Conservation (phyloP, 768 basidiomycete genomes). For the Russula olivacea region DNA sequence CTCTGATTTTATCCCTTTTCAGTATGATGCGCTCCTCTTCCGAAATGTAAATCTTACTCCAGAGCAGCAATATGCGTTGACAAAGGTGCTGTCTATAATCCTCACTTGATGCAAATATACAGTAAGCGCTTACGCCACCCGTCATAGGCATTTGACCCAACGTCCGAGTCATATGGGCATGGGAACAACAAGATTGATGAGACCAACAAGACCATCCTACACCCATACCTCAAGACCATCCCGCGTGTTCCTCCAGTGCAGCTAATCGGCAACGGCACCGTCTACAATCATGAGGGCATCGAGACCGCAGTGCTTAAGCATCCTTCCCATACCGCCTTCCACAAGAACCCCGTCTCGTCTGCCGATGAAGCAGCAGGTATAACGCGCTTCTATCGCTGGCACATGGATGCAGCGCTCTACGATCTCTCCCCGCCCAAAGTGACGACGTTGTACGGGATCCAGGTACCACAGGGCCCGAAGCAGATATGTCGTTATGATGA, state of each 20-base stretch:
- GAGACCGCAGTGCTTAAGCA: conserved; percentile 70
- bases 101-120: background rate
- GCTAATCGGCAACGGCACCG: conserved; percentile 80
- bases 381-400: conserved; percentile 85
- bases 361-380: conserved; percentile 66
- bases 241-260: conserved; percentile 84
- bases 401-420: conserved; percentile 83
- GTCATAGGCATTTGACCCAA: conserved; percentile 68
- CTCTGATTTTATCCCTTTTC: conserved; percentile 11
- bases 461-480: conserved; percentile 55
- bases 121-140: conserved; percentile 10
- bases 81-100: conserved; percentile 51
- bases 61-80: conserved; percentile 79
- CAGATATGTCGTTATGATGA: conserved; percentile 77
- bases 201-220: conserved; percentile 73
- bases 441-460: conserved; percentile 75
- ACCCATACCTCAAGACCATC: conserved; percentile 84
- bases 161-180: conserved; percentile 66
- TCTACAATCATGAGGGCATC: conserved; percentile 73
- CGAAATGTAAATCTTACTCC: conserved; percentile 61
- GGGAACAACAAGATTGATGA: conserved; percentile 81
- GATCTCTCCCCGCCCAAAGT: conserved; percentile 69
- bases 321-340: conserved; percentile 77
- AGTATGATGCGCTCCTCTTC: conserved; percentile 76
- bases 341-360: conserved; percentile 62